A percentile compares a stretch with the other conserved stretches of the same genome.
Conservation (phyloP, 306 rosid species). For the Adenanthera pavonina region DNA sequence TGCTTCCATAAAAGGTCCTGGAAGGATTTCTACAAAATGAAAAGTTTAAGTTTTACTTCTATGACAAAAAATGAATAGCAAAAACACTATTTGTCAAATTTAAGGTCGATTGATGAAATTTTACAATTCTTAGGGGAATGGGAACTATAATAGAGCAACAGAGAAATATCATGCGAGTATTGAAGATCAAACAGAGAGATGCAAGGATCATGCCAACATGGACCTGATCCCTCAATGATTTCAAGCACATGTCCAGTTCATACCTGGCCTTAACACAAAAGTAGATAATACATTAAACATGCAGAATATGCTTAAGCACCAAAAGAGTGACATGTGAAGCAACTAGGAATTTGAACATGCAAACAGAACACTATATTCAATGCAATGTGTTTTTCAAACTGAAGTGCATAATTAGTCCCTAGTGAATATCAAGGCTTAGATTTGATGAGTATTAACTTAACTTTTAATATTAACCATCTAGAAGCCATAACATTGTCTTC, state of each 20-base stretch:
- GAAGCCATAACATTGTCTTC: background rate
- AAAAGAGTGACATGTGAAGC: slow-evolving; percentile 28
- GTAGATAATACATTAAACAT: slow-evolving; percentile 18
- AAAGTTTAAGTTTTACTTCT: slow-evolving; percentile 42
- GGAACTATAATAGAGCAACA: slow-evolving; percentile 28
- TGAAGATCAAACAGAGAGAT: background rate
- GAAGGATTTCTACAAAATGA: slow-evolving; percentile 82
- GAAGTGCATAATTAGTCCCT: slow-evolving; percentile 2
- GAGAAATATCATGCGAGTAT: background rate
- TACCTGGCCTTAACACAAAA: slow-evolving; percentile 4
- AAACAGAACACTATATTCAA: slow-evolving; percentile 11
- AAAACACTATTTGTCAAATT: slow-evolving; percentile 36
- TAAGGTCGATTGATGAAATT: background rate
- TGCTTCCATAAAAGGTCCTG: slow-evolving; percentile 94
- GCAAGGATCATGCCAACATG: slow-evolving; percentile 8
- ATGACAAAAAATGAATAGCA: slow-evolving; percentile 17
- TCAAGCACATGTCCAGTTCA: background rate
- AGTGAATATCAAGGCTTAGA: slow-evolving; percentile 24
- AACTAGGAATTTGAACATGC: slow-evolving; percentile 14
- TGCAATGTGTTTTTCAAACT: slow-evolving; percentile 1
- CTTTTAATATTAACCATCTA: slow-evolving; percentile 21
- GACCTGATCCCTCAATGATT: slow-evolving; percentile 12
- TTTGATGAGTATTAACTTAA: too few relatives aligned
- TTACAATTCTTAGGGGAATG: background rate
- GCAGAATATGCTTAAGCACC: background rate